phyloP scores from a whole-genome alignment of 1,284 basidiomycete species.

The Cutaneotrichosporon arboriforme region DNA sequence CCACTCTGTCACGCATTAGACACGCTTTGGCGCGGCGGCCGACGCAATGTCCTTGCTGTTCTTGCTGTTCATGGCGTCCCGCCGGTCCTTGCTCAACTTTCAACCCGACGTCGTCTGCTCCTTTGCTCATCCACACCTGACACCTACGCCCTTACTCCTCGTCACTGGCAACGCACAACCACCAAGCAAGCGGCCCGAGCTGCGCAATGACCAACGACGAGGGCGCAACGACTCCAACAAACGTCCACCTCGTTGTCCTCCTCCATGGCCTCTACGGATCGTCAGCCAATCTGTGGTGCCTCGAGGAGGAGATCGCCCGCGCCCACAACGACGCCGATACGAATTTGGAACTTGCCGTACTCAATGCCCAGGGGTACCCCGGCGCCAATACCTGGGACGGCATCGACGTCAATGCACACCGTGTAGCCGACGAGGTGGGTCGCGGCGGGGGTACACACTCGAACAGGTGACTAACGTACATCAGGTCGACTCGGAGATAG shows the following conservation, averaged over 20 bases:
- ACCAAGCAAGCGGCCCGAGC: no score
- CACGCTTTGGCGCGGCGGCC: no score
- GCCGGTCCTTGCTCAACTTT: no score
- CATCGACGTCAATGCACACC: slow-evolving; percentile 43
- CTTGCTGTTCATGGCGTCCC: no score
- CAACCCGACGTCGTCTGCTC: no score
- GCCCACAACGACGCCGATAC: background rate
- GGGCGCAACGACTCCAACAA: background rate
- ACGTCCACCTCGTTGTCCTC: slow-evolving; percentile 43
- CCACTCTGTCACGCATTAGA: no score
- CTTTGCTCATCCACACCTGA: no score
- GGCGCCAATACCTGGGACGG: slow-evolving; percentile 46
- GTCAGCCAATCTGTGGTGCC: slow-evolving; percentile 30
- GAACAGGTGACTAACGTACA: background rate
- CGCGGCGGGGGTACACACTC: background rate
- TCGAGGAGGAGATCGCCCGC: slow-evolving; percentile 29
- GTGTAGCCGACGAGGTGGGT: slow-evolving; percentile 36
- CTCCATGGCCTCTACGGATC: slow-evolving; percentile 47
- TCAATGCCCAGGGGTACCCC: slow-evolving; percentile 24
- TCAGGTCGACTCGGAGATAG: slow-evolving; percentile 38
- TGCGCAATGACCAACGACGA: no score
- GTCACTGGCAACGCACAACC: no score
- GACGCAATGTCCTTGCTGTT: no score
- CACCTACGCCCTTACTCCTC: no score
- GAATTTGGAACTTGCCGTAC: slow-evolving; percentile 22